Percentiles rank a stretch among this genome's conserved stretches.
Evolutionary conservation across 306 rosid species (phyloP).

Genomic region (Crotalaria pallida): DNA sequence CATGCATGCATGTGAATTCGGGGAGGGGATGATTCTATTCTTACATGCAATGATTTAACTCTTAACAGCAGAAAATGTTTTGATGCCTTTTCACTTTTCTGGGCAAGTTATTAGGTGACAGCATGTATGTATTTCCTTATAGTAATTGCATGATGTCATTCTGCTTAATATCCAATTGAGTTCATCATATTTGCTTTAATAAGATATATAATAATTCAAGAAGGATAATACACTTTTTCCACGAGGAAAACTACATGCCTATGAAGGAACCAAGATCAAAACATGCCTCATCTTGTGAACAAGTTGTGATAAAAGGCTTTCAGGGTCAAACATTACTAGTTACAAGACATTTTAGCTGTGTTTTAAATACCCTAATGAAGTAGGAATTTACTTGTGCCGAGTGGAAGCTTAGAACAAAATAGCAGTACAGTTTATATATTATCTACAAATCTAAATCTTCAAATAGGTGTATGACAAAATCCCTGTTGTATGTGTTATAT

Average conservation of each 20-base stretch:
- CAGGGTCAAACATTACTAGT: background rate
- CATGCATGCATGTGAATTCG: background rate
- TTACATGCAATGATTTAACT: background rate
- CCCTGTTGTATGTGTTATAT: background rate
- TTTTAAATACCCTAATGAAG: background rate
- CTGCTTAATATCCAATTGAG: background rate
- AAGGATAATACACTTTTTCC: background rate
- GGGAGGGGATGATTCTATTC: background rate
- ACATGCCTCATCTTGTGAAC: background rate
- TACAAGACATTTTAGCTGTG: background rate
- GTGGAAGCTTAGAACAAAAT: background rate
- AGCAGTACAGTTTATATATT: background rate
- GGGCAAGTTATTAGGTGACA: background rate
- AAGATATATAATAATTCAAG: background rate
- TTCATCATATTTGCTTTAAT: background rate
- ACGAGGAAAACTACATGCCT: background rate
- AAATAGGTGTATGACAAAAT: background rate
- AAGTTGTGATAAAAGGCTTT: background rate
- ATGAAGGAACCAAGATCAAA: background rate
- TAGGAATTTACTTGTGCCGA: background rate
- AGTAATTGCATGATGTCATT: slow-evolving; percentile 4
- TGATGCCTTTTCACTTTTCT: slow-evolving; percentile 14
- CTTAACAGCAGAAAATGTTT: background rate
- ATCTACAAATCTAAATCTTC: slow-evolving; percentile 17
- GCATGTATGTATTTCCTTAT: background rate